A percentile compares a stretch with the other conserved stretches of the same genome.
Evolutionary conservation across 768 basidiomycete genomes (phyloP).

Genomic region (Hypsizygus marmoreus): DNA sequence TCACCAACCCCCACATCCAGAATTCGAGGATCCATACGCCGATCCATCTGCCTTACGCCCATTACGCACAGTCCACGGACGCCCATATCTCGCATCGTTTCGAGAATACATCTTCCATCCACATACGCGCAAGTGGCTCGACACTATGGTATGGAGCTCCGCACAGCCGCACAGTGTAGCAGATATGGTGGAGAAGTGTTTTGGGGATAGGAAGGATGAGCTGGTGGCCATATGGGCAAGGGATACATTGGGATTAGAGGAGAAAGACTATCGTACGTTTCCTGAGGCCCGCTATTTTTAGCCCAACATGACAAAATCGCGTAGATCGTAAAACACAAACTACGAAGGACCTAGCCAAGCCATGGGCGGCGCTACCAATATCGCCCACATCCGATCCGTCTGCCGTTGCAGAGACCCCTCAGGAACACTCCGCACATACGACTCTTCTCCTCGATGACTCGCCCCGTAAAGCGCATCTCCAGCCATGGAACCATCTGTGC

Average conservation of each 20-base stretch:
- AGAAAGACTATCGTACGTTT: conserved; percentile 65
- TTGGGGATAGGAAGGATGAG: conserved; percentile 42
- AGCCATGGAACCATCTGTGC: conserved; percentile 83
- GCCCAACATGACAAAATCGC: background rate
- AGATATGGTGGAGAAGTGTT: conserved; percentile 70
- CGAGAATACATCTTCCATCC: conserved; percentile 63
- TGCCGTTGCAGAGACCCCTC: background rate
- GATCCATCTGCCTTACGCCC: conserved; percentile 25
- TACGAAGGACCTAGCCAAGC: conserved; percentile 72
- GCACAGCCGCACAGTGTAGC: conserved; percentile 79
- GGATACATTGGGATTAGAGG: conserved; percentile 69
- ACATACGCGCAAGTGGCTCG: conserved; percentile 64
- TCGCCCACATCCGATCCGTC: background rate
- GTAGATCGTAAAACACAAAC: conserved; percentile 53
- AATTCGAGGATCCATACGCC: conserved; percentile 21
- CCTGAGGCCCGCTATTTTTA: too few relatives aligned
- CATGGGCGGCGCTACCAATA: conserved; percentile 55
- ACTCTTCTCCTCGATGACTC: conserved; percentile 58
- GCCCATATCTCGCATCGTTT: conserved; percentile 70
- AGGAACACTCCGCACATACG: conserved; percentile 42
- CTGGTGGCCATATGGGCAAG: conserved; percentile 78
- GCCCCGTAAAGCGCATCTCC: conserved; percentile 57
- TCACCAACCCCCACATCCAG: background rate
- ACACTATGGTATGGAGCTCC: conserved; percentile 89
- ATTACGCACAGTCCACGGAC: conserved; percentile 47